Evolutionary conservation across 805 yeast genomes (phyloP), one percentile per base, ranked within the genome.

Genomic region (Kuraishia piskuri): DNA sequence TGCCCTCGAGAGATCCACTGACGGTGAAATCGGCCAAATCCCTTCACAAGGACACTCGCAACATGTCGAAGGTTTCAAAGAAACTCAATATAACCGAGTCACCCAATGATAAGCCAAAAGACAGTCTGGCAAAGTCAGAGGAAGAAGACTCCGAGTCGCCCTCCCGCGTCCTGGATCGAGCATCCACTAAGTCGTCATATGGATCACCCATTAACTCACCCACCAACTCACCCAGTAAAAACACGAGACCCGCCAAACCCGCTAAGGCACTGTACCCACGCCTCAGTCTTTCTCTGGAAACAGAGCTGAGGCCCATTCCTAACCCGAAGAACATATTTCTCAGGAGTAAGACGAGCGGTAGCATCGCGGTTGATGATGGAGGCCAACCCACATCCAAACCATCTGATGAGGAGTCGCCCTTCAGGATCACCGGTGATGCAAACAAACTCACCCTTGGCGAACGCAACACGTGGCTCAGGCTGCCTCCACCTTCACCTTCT

Each of bases 1-100:
- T 68, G 48, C 72, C 72, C 2, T 60, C 64, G 10, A 60, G 68
- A 46, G 67, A 64, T 22, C 71, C 71, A 2, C 31, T 67, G 23
- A 61, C 62, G 4, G 60, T 63, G n/a, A 64, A 59, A 48, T 56
- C 68, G 1, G 54, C 56, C 4, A 66, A 63, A 49, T 62, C 68
- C 59, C 55, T 25, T 25, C 31, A 25, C 31, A 31, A 31, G 40
- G 50, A 59, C 66, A 12, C 36, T 54, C 44, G 49, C 20, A 23
- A 22, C n/a, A 44, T n/a, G 19, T n/a, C 24, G 8, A 17, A 26
- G 40, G 50, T 26, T 22, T 22, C 22, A 31, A 24, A 12, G 48
- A 46, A 14, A 12, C 50, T 20, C 44, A 52, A 3, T 22, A 46
- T 1, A 53, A 56, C 46, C 7, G n/a, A 31, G 17, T 31, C 40